phyloP scores from a whole-genome alignment of 2,329 filamentous ascomycete genomes.

The Pseudocercospora eumusae region DNA sequence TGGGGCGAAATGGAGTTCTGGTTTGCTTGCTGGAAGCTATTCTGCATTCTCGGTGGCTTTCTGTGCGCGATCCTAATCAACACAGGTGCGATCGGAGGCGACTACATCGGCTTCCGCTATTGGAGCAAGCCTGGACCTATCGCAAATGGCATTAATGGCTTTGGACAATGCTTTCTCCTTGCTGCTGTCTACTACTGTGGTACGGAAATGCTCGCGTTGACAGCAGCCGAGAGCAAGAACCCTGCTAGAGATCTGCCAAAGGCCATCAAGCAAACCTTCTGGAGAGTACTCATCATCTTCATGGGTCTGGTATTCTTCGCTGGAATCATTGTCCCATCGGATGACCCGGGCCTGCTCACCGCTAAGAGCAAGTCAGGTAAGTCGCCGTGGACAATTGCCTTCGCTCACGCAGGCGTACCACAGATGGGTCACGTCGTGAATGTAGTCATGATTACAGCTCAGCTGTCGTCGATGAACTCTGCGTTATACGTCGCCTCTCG shows the following conservation, averaged over 20 bases:
- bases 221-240: conserved; percentile 17
- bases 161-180: conserved; percentile 21
- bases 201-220: conserved; percentile 21
- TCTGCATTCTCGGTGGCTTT: conserved; percentile 14
- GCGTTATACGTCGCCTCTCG: conserved; percentile 18
- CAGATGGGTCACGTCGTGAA: conserved; percentile 23
- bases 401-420: conserved; percentile 17
- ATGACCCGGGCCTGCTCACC: conserved; percentile 20
- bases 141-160: conserved; percentile 22
- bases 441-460: conserved; percentile 15
- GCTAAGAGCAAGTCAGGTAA: conserved; percentile 19
- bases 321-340: conserved; percentile 17
- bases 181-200: conserved; percentile 22
- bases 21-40: conserved; percentile 20
- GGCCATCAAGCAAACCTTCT: conserved; percentile 22
- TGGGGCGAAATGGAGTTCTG: conserved; percentile 25
- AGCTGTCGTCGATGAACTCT: conserved; percentile 18
- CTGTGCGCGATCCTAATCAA: conserved; percentile 12
- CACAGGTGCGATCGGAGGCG: conserved; percentile 20
- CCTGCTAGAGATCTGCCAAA: conserved; percentile 17
- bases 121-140: conserved; percentile 18
- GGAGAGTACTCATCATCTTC: conserved; percentile 18
- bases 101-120: conserved; percentile 23
- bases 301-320: conserved; percentile 24
- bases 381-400: conserved; percentile 21